Evolutionary conservation across 306 rosid species (phyloP), one percentile per base, ranked within the genome.

Genomic region (Quercus rubra): DNA sequence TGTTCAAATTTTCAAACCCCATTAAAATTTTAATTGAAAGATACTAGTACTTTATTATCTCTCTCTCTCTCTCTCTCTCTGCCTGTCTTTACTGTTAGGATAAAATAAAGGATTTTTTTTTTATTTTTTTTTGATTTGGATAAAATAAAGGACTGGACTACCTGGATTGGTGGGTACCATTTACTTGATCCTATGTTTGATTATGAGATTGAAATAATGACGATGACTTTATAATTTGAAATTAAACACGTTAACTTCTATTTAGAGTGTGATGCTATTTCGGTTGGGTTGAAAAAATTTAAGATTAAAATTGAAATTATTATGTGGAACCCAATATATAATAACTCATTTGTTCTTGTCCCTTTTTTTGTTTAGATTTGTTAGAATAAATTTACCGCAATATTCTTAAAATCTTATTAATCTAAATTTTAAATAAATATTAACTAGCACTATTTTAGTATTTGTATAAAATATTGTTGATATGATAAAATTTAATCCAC

Each of bases 1-100:
- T 61, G 49, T 70, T 73, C 77, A 56, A 75, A 78, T 54, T 71
- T 64, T 57, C 74, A 43, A 72, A 57, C 21, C 31, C 31, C 31
- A 25, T 15, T 41, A 67, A 18, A 35, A 27, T 72, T 52, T 70
- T 19, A 30, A 38, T 20, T 57, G 21, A 51, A 70, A 71, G 70
- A 62, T 55, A 31, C 9, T 8, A 6, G 3, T 8, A 33, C 15
- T 67, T 3, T 19, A 31, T 18, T 20, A 13, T 2, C 46, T 54
- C 11, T 52, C 15, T 1, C 21, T 17, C 43, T 35, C 62, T 20
- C 18, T 18, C 49, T 79, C 17, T 1, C 7, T 19, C 17, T 68
- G 0, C 27, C 25, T 5, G 25, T 49, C 72, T 67, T 67, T 33
- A 67, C 46, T 35, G 17, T n/a, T n/a, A 67, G 38, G 52, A 67